Base-by-base conservation (phyloP, 1,284 basidiomycete species). In the Violaceomyces palustris region DNA sequence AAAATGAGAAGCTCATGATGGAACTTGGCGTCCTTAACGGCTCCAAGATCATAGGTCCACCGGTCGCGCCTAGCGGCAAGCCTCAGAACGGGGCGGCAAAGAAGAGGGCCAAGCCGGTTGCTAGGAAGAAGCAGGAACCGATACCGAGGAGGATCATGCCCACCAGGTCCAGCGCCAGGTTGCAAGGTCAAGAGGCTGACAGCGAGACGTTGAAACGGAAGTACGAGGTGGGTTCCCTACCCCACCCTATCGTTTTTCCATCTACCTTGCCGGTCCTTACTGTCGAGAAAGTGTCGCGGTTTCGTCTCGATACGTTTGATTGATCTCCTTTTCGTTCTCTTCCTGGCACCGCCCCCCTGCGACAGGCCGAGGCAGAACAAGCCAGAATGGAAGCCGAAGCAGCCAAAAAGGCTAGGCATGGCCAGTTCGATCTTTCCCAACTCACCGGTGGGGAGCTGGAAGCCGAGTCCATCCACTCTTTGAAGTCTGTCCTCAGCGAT, bases 1-100 rank as follows among this genome's bases (percentile, higher is more conserved):
- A 64, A 24, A 72, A 72, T 62, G 60, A 68, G 36, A 35, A 48
- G 4, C 54, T 72, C 24, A 55, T 72, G 45, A 56, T 60, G 17
- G 67, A 67, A 43, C 54, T 72, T 9, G 59, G 64, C 22, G 50
- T 72, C 29, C 47, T 54, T 24, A 56, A 54, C 8, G 65, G 67
- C 6, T 50, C 56, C 12, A 52, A 55, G 4, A 33, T 49, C 26
- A 46, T 59, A 18, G 64, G 61, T 10, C 37, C 43, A 1, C 44
- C 50, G 2, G 27, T 47, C 15, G 52, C 49, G 39, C 30, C 56
- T 18, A 61, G 9, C 51, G 15, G 31, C 45, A 3, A 11, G 39
- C 31, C 39, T 31, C 24, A 15, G 23, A 9, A 6, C n/a, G 3
- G 19, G 6, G 25, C 14, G 19, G 23, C 39, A 24, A 42, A 24